A percentile compares a stretch with the other conserved stretches of the same genome.
Conservation (phyloP, 306 rosid species). For the Vigna unguiculata region DNA sequence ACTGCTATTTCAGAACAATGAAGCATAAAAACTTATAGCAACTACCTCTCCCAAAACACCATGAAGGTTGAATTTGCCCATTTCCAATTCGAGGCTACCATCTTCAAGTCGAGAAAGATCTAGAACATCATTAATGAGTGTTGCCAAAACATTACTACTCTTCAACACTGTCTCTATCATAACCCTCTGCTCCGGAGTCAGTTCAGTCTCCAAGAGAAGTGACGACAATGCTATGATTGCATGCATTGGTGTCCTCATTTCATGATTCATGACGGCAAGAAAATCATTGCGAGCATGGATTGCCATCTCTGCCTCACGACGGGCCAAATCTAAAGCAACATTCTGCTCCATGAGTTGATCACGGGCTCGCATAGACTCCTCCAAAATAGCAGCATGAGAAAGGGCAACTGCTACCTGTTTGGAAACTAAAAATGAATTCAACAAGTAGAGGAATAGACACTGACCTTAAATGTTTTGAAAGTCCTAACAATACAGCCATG, state of each 20-base stretch:
- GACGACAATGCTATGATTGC: conserved; percentile 90
- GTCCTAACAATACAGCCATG: conserved; percentile 36
- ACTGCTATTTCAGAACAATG: conserved; percentile 27
- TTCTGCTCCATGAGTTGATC: conserved; percentile 92
- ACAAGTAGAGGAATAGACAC: conserved; percentile 28
- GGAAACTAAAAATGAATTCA: conserved; percentile 43
- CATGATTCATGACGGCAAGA: conserved; percentile 95
- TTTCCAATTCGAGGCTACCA: conserved; percentile 86
- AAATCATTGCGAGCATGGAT: conserved; percentile 93
- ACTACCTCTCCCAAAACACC: conserved; percentile 76
- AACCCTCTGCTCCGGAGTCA: conserved; percentile 83
- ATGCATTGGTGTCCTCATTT: conserved; percentile 97
- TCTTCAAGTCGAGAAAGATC: conserved; percentile 97
- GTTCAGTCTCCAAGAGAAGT: conserved; percentile 84
- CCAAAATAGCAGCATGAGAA: conserved; percentile 95
- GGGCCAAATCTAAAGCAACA: conserved; percentile 80
- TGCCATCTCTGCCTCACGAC: conserved; percentile 88
- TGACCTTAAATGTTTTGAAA: background rate
- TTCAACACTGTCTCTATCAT: conserved; percentile 85
- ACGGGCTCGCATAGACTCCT: conserved; percentile 92
- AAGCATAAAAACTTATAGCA: conserved; percentile 25
- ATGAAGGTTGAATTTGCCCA: conserved; percentile 76
- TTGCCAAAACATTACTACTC: conserved; percentile 83
- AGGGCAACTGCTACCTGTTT: conserved; percentile 96
- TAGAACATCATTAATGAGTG: conserved; percentile 84